Conservation (phyloP, 2,329 filamentous ascomycete species). For the Cladosporium austrohemisphaericum region DNA sequence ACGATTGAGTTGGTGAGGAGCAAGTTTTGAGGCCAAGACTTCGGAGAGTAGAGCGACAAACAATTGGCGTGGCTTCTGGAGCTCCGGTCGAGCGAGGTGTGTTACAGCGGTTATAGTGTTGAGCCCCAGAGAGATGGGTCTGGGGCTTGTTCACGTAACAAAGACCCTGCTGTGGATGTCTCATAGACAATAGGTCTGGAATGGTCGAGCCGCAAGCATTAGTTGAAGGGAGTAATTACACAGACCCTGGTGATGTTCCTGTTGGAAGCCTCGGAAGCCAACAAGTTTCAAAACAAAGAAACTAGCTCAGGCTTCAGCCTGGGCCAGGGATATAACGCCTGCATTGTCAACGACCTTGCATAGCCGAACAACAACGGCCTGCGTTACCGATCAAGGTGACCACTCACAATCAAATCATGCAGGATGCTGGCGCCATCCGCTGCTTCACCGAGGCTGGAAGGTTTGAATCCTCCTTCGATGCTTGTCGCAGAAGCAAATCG, state of each 20-base stretch:
- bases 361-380: background rate
- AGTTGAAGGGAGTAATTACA: background rate
- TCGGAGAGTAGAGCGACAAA: too few species aligned
- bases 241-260: constrained; percentile 1
- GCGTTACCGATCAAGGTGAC: background rate
- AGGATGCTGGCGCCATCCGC: background rate
- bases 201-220: background rate
- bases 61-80: too few species aligned
- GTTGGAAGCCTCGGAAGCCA: background rate
- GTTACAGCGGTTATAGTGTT: too few species aligned
- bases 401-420: background rate
- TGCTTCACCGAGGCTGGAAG: background rate
- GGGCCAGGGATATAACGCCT: background rate
- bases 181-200: background rate
- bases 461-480: background rate
- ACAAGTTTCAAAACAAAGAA: background rate
- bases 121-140: too few species aligned
- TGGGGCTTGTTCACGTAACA: too few species aligned
- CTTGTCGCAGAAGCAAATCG: background rate
- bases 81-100: too few species aligned
- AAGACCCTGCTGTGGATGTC: too few species aligned
- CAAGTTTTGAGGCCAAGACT: too few species aligned
- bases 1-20: too few species aligned
- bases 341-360: background rate
- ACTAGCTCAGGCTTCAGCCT: too few species aligned